A percentile compares a stretch with the other conserved stretches of the same genome.
Evolutionary conservation across 192 early-diverging fungal genomes (phyloP).

Genomic region (Backusella australiensis): DNA sequence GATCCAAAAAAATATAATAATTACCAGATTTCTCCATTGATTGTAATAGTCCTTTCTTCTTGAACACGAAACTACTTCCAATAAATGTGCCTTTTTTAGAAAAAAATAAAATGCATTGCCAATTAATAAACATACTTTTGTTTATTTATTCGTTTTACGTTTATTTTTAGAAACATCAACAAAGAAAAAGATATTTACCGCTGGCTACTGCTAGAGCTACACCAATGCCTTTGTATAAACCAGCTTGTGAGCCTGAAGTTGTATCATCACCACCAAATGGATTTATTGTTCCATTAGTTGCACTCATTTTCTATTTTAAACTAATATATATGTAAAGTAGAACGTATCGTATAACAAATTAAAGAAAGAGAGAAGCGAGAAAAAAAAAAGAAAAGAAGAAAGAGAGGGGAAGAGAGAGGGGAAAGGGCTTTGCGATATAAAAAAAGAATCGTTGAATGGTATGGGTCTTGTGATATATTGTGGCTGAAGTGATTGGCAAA

Average conservation of each 20-base stretch:
- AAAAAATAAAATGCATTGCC: not conserved
- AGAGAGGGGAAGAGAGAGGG: not conserved
- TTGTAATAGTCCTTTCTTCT: slow-evolving; percentile 92
- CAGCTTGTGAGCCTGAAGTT: slow-evolving; percentile 13
- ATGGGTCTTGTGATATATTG: not conserved
- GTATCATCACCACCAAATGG: slow-evolving; percentile 1
- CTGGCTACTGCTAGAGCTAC: slow-evolving; percentile 75
- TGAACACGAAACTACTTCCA: slow-evolving; percentile 91
- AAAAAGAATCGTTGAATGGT: not conserved
- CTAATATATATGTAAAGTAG: not conserved
- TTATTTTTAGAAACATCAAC: not conserved
- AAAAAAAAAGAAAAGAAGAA: not conserved
- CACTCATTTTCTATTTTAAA: slow-evolving; percentile 10
- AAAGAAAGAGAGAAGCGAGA: not conserved
- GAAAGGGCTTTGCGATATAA: slow-evolving; percentile 1
- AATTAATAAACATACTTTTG: not conserved
- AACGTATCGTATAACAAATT: not conserved
- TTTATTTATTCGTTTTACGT: not conserved
- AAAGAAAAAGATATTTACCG: slow-evolving; percentile 28
- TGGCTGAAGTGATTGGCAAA: slow-evolving; percentile 5
- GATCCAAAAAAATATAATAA: not conserved
- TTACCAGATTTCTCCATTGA: slow-evolving; percentile 56
- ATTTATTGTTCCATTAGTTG: slow-evolving; percentile 13
- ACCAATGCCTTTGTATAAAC: slow-evolving; percentile 67
- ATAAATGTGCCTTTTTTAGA: slow-evolving; percentile 73